These are phyloP conservation scores for Gilbertella persicaria DNA, from an alignment of 371 early-diverging fungal genomes.

Conservation along the genomic window DNA sequence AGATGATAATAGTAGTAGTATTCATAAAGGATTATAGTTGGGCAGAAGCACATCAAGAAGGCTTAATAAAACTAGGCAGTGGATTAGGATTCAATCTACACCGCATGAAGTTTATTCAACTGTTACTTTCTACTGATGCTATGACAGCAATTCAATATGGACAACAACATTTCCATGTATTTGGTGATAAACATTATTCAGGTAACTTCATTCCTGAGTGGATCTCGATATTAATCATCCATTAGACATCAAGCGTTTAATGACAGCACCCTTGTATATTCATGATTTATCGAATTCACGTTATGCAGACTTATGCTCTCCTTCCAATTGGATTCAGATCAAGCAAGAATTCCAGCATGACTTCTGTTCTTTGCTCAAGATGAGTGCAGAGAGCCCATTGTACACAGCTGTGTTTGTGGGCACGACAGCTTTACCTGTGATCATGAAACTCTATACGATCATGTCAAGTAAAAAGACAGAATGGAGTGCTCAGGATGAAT, in stretches of 20 bases:
- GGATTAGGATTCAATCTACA: slow-evolving; percentile 85
- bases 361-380: slow-evolving; percentile 83
- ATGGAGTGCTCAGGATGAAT: slow-evolving; percentile 90
- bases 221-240: neutral
- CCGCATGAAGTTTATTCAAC: slow-evolving; percentile 74
- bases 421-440: slow-evolving; percentile 85
- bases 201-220: slow-evolving; percentile 45
- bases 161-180: slow-evolving; percentile 65
- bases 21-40: no score
- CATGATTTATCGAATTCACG: slow-evolving; percentile 55
- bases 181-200: slow-evolving; percentile 60
- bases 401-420: slow-evolving; percentile 83
- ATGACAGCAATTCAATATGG: slow-evolving; percentile 80
- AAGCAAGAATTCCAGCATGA: slow-evolving; percentile 79
- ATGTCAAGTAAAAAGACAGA: slow-evolving; percentile 83
- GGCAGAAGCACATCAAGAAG: slow-evolving; percentile 65
- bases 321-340: slow-evolving; percentile 63
- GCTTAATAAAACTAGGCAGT: slow-evolving; percentile 61
- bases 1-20: no score
- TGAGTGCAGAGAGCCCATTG: slow-evolving; percentile 80
- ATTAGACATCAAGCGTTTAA: slow-evolving; percentile 76
- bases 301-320: slow-evolving; percentile 67
- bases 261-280: slow-evolving; percentile 59
- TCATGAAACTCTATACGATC: slow-evolving; percentile 85
- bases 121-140: slow-evolving; percentile 45